Percentiles rank a stretch among this genome's conserved stretches.
phyloP scores from a whole-genome alignment of 345 rosid species.

The Lumnitzera littorea region DNA sequence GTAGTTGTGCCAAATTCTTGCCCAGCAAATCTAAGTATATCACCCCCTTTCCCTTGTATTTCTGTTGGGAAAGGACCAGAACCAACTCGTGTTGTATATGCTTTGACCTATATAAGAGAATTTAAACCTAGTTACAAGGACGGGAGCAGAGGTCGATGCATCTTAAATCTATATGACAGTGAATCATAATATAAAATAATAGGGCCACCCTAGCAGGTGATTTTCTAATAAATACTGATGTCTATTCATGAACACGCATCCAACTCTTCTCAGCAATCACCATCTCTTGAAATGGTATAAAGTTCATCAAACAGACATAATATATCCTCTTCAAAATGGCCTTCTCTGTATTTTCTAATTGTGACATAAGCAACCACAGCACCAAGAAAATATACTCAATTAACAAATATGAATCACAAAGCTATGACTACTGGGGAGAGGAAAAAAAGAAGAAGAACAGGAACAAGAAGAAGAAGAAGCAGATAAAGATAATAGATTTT shows the following conservation, averaged over 20 bases:
- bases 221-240: no score
- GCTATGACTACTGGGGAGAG: neutral
- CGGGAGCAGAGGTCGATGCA: no score
- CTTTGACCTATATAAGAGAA: conserved; percentile 59
- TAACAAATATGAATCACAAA: no score
- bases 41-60: conserved; percentile 81
- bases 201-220: neutral
- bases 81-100: conserved; percentile 97
- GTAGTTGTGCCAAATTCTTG: conserved; percentile 97
- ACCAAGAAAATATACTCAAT: no score
- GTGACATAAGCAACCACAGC: no score
- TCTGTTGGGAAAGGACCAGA: conserved; percentile 99
- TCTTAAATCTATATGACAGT: neutral
- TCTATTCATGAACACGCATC: no score
- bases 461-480: neutral
- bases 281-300: no score
- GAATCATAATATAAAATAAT: neutral
- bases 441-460: no score
- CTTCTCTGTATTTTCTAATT: no score
- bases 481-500: neutral
- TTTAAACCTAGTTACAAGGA: neutral
- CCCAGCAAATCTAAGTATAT: conserved; percentile 77
- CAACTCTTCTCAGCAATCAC: no score
- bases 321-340: no score
- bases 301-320: no score